These are phyloP conservation scores for Petrea volubilis DNA, from an alignment of 257 asterid genomes.

Conservation along the genomic window DNA sequence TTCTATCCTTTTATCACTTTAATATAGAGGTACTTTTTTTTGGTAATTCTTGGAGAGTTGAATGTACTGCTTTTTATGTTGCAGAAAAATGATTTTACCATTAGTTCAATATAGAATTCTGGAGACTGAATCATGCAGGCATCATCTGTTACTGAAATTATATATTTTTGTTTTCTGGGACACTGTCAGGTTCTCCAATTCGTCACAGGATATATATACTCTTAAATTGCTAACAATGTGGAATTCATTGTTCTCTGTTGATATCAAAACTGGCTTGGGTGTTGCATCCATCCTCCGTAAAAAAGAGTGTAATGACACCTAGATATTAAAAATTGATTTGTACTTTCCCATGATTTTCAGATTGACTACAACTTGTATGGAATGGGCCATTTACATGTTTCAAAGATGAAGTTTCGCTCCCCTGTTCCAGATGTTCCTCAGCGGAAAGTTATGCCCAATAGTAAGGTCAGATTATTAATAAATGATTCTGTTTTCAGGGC, in stretches of 20 bases:
- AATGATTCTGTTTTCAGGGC: constrained; percentile 39
- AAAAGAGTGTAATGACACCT: constrained; percentile 14
- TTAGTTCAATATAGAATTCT: not conserved
- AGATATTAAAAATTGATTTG: not conserved
- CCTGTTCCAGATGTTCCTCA: constrained; percentile 73
- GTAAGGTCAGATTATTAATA: constrained; percentile 31
- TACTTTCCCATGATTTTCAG: constrained; percentile 45
- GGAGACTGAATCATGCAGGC: not conserved
- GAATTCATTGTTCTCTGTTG: constrained; percentile 8
- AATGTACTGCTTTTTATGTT: not conserved
- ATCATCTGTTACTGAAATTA: not conserved
- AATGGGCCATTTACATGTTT: constrained; percentile 87
- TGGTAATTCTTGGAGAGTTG: not conserved
- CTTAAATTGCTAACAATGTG: not conserved
- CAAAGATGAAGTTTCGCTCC: constrained; percentile 80
- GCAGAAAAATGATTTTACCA: not conserved
- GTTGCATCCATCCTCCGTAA: not conserved
- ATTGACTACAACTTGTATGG: constrained; percentile 91
- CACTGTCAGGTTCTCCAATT: constrained; percentile 6
- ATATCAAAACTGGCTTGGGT: not conserved
- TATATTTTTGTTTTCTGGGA: not conserved
- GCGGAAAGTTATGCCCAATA: constrained; percentile 34
- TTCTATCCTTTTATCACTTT: not conserved
- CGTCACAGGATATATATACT: not conserved
- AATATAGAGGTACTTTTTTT: not conserved